Percentiles rank a stretch among this genome's conserved stretches.
phyloP scores from a whole-genome alignment of 208 protist genomes.

The Histomonas meleagridis region DNA sequence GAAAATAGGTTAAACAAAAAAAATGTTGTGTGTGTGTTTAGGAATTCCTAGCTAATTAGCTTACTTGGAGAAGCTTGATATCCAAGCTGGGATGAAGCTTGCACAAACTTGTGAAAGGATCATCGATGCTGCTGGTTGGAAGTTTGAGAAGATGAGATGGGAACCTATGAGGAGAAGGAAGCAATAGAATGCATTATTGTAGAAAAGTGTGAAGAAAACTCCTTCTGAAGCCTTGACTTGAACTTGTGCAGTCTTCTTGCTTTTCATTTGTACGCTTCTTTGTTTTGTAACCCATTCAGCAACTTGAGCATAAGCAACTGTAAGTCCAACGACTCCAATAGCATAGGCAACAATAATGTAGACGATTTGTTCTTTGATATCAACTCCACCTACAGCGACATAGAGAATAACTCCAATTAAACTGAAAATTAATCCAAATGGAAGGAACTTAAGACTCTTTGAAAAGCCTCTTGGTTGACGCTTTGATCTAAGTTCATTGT shows the following conservation, averaged over 20 bases:
- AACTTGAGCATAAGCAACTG: background rate
- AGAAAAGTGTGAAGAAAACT: conserved; percentile 10
- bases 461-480: no score
- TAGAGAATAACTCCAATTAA: background rate
- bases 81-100: background rate
- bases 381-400: background rate
- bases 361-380: background rate
- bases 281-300: background rate
- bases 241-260: no score
- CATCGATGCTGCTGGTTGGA: background rate
- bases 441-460: background rate
- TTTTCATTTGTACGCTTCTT: background rate
- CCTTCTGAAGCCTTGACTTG: background rate
- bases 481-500: no score
- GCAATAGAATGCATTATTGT: background rate
- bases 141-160: background rate
- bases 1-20: no score
- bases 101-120: background rate
- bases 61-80: background rate
- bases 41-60: no score
- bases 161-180: background rate
- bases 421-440: background rate
- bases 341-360: background rate
- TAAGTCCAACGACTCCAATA: background rate
- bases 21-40: no score